Evolutionary conservation across 306 rosid genomes (phyloP).

Genomic region (Casuarina equisetifolia): DNA sequence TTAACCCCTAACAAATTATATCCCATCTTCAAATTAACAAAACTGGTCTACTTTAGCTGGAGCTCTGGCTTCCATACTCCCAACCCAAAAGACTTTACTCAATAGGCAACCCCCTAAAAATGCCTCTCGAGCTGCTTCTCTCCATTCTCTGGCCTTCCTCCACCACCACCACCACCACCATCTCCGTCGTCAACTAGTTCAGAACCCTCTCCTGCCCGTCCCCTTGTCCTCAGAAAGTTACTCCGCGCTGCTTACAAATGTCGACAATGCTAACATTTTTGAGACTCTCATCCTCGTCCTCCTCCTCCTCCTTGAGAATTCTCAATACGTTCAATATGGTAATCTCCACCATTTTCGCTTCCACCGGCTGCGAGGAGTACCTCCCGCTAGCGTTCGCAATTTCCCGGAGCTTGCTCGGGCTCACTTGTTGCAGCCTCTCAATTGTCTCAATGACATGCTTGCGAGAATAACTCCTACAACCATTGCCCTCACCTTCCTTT

Average conservation of each 20-base stretch:
- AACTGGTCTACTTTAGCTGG: no score
- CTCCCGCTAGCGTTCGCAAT: background rate
- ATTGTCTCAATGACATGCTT: background rate
- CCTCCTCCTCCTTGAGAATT: background rate
- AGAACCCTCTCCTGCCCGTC: conserved; percentile 27
- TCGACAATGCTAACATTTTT: conserved; percentile 18
- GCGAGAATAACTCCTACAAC: background rate
- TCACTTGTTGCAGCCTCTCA: background rate
- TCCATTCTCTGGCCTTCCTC: no score
- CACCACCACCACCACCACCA: background rate
- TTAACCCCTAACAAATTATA: no score
- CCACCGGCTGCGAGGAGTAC: background rate
- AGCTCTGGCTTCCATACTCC: no score
- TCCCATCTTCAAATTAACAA: no score
- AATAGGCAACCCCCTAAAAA: no score
- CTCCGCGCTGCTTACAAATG: conserved; percentile 25
- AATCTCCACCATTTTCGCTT: conserved; percentile 3
- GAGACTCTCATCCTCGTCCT: background rate
- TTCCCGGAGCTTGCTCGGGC: background rate
- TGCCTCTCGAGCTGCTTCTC: no score
- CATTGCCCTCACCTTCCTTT: background rate
- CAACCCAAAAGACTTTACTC: no score
- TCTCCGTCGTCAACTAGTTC: background rate
- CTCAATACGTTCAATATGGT: conserved; percentile 32
- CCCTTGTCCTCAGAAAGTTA: conserved; percentile 37